Conservation (phyloP, 2,329 filamentous ascomycete species). For the Davidsoniella australis region DNA sequence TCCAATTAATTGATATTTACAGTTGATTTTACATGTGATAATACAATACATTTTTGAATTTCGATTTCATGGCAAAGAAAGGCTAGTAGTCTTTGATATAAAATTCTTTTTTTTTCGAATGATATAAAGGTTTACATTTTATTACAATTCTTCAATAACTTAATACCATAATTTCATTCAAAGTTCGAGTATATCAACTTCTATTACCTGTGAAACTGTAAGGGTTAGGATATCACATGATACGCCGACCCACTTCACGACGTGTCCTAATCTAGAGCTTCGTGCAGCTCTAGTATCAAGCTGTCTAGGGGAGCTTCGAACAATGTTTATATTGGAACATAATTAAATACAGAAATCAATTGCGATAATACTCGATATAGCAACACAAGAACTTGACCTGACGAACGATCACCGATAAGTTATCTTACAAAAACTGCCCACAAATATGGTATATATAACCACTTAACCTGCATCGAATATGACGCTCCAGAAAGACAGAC, state of each 20-base stretch:
- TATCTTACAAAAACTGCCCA: background rate
- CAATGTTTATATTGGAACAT: no score
- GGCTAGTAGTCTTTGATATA: no score
- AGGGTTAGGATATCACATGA: conserved; percentile 5
- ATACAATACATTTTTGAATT: no score
- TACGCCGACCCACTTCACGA: conserved; percentile 7
- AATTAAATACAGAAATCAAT: no score
- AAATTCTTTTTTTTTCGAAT: no score
- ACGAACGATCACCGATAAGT: background rate
- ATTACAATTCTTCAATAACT: no score
- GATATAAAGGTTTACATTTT: no score
- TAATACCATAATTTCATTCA: no score
- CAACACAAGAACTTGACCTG: background rate
- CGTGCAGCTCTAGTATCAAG: background rate
- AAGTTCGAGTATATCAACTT: background rate
- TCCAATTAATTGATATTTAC: no score
- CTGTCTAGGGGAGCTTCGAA: background rate
- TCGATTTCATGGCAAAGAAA: no score
- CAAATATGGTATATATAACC: conserved; percentile 7
- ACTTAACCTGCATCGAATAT: background rate
- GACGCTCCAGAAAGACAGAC: background rate
- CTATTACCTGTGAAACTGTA: background rate
- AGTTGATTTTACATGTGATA: no score
- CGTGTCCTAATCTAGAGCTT: conserved; percentile 9
- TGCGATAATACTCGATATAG: no score